Evolutionary conservation across 208 protist species (phyloP), one percentile per base, ranked within the genome.

Genomic region (Trypanosoma brucei): DNA sequence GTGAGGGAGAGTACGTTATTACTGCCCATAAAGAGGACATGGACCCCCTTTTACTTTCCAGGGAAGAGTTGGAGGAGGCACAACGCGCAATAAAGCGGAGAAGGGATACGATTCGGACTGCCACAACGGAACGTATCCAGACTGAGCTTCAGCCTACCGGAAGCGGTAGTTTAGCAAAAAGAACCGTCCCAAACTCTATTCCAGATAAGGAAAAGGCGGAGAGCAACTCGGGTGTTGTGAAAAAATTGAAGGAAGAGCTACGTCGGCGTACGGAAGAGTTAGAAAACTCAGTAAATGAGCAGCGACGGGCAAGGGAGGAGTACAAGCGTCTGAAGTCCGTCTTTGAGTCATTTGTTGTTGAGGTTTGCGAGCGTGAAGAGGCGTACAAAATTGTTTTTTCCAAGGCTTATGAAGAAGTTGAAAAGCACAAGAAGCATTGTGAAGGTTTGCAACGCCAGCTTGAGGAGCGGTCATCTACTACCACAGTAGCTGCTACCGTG

Each of bases 321-420:
- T 66, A 66, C 48, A 62, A 65, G 46, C 63, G 44, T 3, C 58
- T 88, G 9, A 86, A 75, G 46, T 56, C 70, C 11, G 68, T 81
- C 44, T 89, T 92, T 59, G 80, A 89, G 62, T 60, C 72, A 3
- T 93, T 93, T 61, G 81, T 88, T 30, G 76, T 68, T 14, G 69
- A 74, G 46, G 69, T 75, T 8, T 78, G 73, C 55, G 83, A 93
- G 78, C 77, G 86, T 6, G 83, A 93, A 68, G 80, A 75, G 37
- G 81, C 58, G 5, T 93, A 85, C 60, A 78, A 80, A 63, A 54
- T 77, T 37, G 79, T 90, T 3, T 82, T 87, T 67, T 38, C 54
- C 14, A 53, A 62, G n/a, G 40, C 81, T 1, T 66, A 72, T 49
- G 74, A 62, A 11, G 81, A 93, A 56, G 36, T 86, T 50, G 75